phyloP scores from a whole-genome alignment of 2,329 filamentous ascomycete genomes.

The Monosporascus sp. region DNA sequence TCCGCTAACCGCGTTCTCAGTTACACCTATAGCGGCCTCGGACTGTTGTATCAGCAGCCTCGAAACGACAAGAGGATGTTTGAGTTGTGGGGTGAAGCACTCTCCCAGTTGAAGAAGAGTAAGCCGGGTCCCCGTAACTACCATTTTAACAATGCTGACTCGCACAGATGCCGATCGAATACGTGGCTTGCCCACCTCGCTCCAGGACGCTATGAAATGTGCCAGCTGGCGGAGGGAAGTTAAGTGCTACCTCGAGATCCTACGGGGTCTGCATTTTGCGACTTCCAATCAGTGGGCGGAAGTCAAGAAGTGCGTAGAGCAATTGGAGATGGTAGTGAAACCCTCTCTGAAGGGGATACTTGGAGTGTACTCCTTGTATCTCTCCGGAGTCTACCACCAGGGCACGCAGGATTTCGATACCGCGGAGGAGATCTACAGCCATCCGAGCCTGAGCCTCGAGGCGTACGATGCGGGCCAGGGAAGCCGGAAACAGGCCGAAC shows the following conservation, averaged over 20 bases:
- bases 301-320: slow-evolving; percentile 53
- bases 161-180: slow-evolving; percentile 20
- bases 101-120: slow-evolving; percentile 29
- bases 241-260: slow-evolving; percentile 64
- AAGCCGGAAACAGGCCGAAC: slow-evolving; percentile 45
- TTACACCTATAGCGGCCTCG: slow-evolving; percentile 51
- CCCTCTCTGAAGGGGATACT: slow-evolving; percentile 40
- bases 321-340: slow-evolving; percentile 41
- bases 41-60: slow-evolving; percentile 32
- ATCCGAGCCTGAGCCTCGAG: slow-evolving; percentile 51
- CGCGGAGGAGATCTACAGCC: slow-evolving; percentile 63
- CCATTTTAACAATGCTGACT: slow-evolving; percentile 12
- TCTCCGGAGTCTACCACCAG: slow-evolving; percentile 71
- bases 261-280: slow-evolving; percentile 65
- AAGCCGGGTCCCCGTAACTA: slow-evolving; percentile 14
- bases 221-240: slow-evolving; percentile 61
- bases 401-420: slow-evolving; percentile 66
- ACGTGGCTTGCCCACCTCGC: slow-evolving; percentile 42
- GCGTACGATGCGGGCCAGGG: slow-evolving; percentile 31
- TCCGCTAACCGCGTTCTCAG: slow-evolving; percentile 24
- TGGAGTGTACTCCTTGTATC: slow-evolving; percentile 59
- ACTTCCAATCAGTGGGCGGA: slow-evolving; percentile 65
- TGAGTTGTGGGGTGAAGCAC: slow-evolving; percentile 34
- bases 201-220: slow-evolving; percentile 53
- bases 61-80: slow-evolving; percentile 32